A percentile compares a stretch with the other conserved stretches of the same genome.
Evolutionary conservation across 805 yeast genomes (phyloP).

Genomic region (Ogataea pignaliae): DNA sequence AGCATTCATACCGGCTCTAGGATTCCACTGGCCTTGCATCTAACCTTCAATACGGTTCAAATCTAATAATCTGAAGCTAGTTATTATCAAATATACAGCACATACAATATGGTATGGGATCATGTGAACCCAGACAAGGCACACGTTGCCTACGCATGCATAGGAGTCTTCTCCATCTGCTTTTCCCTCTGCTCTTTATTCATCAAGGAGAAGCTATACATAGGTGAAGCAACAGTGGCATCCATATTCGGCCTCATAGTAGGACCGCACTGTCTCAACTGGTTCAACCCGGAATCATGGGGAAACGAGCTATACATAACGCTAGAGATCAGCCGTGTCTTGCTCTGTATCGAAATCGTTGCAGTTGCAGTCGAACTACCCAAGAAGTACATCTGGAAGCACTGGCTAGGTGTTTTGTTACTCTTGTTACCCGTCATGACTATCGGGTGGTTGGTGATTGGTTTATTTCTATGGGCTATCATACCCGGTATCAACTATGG

Average conservation of each 20-base stretch:
- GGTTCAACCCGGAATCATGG: constrained; percentile 57
- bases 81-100: no score
- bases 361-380: constrained; percentile 74
- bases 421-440: constrained; percentile 68
- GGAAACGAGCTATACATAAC: constrained; percentile 53
- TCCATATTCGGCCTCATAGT: constrained; percentile 56
- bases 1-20: no score
- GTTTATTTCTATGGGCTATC: constrained; percentile 56
- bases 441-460: constrained; percentile 62
- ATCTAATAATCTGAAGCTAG: no score
- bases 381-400: constrained; percentile 55
- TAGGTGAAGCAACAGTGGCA: constrained; percentile 67
- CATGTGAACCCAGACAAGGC: constrained; percentile 29
- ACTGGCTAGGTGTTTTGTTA: constrained; percentile 54
- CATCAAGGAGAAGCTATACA: constrained; percentile 53
- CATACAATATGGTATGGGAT: constrained; percentile 27
- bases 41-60: no score
- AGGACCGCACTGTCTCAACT: constrained; percentile 54
- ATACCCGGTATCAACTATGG: constrained; percentile 54
- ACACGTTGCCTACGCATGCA: constrained; percentile 47
- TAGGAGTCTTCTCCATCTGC: constrained; percentile 55
- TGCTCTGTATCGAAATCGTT: constrained; percentile 65
- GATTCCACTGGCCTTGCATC: no score
- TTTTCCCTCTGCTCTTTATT: constrained; percentile 57
- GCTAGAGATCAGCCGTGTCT: constrained; percentile 55